These are phyloP conservation scores for Colletotrichum falcatum DNA, from an alignment of 2,329 filamentous ascomycete genomes.

Conservation along the genomic window DNA sequence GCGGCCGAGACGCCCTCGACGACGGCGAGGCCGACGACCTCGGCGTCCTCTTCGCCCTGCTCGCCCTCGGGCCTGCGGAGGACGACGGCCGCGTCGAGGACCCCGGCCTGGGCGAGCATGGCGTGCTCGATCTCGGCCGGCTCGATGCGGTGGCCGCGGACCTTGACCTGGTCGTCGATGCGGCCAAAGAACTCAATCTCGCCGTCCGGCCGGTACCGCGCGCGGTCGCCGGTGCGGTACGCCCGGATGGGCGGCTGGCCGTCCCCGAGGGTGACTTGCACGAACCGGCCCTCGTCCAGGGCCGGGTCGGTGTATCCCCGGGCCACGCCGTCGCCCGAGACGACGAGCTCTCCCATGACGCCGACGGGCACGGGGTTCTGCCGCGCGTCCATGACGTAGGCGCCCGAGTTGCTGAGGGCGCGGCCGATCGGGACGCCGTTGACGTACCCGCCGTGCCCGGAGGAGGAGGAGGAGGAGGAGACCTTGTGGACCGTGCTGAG, in stretches of 20 bases:
- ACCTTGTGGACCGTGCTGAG: neutral
- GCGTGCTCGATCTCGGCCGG: slow-evolving; percentile 14
- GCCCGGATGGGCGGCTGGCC: slow-evolving; percentile 28
- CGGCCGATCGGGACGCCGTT: neutral
- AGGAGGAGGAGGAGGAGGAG: too few species aligned
- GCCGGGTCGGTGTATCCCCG: slow-evolving; percentile 30
- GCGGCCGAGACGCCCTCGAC: neutral
- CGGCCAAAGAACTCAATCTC: slow-evolving; percentile 14
- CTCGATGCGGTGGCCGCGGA: slow-evolving; percentile 14
- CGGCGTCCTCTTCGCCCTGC: neutral
- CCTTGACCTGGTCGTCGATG: slow-evolving; percentile 17
- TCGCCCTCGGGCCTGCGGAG: neutral
- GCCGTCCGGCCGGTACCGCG: slow-evolving; percentile 41
- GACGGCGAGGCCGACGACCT: slow-evolving; percentile 1
- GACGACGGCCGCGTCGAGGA: neutral
- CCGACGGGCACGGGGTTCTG: neutral
- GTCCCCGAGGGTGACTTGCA: slow-evolving; percentile 27
- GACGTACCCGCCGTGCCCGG: too few species aligned
- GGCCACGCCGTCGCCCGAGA: slow-evolving; percentile 1
- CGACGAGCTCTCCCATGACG: slow-evolving; percentile 11
- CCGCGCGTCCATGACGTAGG: neutral
- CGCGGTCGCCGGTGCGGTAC: slow-evolving; percentile 46
- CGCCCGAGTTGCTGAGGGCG: neutral
- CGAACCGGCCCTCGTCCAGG: slow-evolving; percentile 40
- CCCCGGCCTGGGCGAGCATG: neutral